Evolutionary conservation across 208 protist species (phyloP), one percentile per base, ranked within the genome.

Genomic region (Acanthamoeba royreba): DNA sequence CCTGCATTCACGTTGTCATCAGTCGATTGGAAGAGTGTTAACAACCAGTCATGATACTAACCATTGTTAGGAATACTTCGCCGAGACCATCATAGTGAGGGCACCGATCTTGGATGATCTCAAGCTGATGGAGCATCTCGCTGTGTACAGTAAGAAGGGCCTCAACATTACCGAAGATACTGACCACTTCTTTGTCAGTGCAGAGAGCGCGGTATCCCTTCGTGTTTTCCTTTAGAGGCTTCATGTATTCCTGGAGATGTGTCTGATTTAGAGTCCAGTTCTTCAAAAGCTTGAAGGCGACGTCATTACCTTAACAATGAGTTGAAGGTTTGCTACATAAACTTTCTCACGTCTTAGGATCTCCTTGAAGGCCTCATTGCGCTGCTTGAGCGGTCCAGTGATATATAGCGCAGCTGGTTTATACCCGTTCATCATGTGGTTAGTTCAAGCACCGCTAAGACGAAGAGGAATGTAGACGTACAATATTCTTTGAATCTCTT

Each of bases 11-110:
- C 22, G 11, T 74, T 13, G 63, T 74, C 22, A 74, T 13, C 33
- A 38, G 22, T 74, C 33, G 63, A 74, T 8, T 74, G 19, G 63
- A 74, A 74, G 22, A 74, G 8, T 13, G 22, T 40, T n/a, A 25
- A 25, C 13, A 13, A 8, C 17, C 19, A 28, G 22, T 9, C 13
- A 74, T 25, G 43, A 19, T 22, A n/a, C 40, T 38, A n/a, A 86
- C 77, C 81, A 89, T 89, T 33, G 81, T 89, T 33, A 89, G 81
- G 81, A 89, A 89, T 33, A 89, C 81, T 43, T 89, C 81, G 81
- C 81, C 81, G 35, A 89, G 33, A 28, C 52, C 45, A 33, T 89
- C 81, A 17, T 66, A 55, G 3, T 89, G 49, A 3, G 81, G 81
- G 49, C 81, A 89, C 19, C 52, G n/a, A 19, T 25, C 47, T 40